phyloP scores from a whole-genome alignment of 2,329 filamentous ascomycete species.

The Lasiodiplodia citricola region DNA sequence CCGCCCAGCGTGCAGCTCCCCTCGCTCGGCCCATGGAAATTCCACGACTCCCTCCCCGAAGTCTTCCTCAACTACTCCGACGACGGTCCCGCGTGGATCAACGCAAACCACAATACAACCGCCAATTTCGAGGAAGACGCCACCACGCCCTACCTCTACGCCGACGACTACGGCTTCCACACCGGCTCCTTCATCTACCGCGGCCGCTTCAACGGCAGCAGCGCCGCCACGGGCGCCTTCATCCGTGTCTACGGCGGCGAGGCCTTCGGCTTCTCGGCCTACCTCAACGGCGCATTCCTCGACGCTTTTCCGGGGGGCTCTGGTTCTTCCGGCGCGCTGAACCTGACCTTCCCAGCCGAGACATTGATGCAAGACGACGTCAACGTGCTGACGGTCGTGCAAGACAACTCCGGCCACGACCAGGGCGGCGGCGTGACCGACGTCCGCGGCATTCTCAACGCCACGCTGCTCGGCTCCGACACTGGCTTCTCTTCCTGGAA shows the following conservation, averaged over 20 bases:
- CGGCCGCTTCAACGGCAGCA: constrained; percentile 47
- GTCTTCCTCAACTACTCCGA: constrained; percentile 50
- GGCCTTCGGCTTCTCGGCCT: constrained; percentile 64
- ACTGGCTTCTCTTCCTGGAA: not conserved
- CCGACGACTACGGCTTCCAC: constrained; percentile 50
- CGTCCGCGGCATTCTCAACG: no score
- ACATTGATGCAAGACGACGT: rapidly evolving
- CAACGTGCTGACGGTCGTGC: no score
- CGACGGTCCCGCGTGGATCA: constrained; percentile 50
- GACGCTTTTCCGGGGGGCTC: constrained; percentile 46
- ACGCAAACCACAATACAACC: constrained; percentile 40
- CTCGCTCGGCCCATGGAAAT: constrained; percentile 51
- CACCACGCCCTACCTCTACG: constrained; percentile 47
- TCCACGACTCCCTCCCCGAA: constrained; percentile 56
- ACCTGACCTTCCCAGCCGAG: no score
- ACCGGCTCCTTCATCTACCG: constrained; percentile 49
- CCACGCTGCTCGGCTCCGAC: not conserved
- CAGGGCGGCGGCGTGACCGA: no score
- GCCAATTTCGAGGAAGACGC: constrained; percentile 41
- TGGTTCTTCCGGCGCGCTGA: no score
- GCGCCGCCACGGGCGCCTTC: constrained; percentile 44
- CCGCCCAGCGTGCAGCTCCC: constrained; percentile 44
- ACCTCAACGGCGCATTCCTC: constrained; percentile 62
- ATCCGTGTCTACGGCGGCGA: constrained; percentile 61
- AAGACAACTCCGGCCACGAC: no score